phyloP scores from a whole-genome alignment of 208 protist genomes.

The Leishmania mexicana region DNA sequence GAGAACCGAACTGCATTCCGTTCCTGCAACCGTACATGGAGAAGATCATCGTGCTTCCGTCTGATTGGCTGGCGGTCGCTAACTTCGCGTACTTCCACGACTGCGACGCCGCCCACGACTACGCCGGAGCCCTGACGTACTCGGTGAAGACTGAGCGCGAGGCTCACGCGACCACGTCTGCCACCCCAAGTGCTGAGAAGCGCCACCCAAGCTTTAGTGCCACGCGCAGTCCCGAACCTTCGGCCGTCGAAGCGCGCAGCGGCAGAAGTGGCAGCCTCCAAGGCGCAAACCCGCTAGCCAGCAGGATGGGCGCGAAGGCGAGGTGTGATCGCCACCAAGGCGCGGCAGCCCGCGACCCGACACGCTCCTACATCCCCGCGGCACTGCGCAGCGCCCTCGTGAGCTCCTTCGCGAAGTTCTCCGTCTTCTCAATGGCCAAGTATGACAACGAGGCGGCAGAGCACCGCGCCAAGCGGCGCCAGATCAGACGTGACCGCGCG shows the following conservation, averaged over 20 bases:
- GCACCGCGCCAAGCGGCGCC: slow-evolving; percentile 38
- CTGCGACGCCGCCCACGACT: slow-evolving; percentile 37
- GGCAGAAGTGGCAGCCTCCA: background rate
- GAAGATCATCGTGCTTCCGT: slow-evolving; percentile 81
- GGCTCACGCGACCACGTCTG: background rate
- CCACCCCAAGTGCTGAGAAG: background rate
- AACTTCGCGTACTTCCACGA: slow-evolving; percentile 77
- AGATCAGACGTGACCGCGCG: background rate
- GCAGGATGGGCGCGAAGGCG: background rate
- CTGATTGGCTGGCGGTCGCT: slow-evolving; percentile 95
- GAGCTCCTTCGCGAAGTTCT: slow-evolving; percentile 89
- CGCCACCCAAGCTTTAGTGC: background rate
- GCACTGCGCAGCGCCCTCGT: slow-evolving; percentile 87
- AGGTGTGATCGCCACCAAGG: background rate
- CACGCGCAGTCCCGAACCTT: background rate
- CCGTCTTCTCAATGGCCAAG: slow-evolving; percentile 93
- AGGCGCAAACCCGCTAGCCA: background rate
- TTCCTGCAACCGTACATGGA: slow-evolving; percentile 90
- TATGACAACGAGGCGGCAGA: slow-evolving; percentile 92
- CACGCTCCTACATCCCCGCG: slow-evolving; percentile 55
- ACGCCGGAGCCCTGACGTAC: background rate
- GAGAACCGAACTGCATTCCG: slow-evolving; percentile 73
- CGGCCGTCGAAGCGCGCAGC: background rate
- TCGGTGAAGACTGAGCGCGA: background rate
- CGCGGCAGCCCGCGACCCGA: background rate